phyloP scores from a whole-genome alignment of 2,329 filamentous ascomycete genomes.

The Colletotrichum lindemuthianum region DNA sequence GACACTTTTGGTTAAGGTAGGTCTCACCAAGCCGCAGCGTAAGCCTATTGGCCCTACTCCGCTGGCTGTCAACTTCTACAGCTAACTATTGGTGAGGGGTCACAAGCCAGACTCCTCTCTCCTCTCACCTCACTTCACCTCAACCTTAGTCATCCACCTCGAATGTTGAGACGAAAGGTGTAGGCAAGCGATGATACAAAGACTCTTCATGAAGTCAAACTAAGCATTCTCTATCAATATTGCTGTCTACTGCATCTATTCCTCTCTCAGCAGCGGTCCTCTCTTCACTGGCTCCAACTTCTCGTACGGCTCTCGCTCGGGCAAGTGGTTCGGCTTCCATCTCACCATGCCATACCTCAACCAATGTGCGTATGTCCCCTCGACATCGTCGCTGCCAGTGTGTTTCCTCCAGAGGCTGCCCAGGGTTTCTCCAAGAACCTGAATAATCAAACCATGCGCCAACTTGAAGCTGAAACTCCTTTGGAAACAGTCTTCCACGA shows the following conservation, averaged over 20 bases:
- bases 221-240: no score
- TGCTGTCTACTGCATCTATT: background rate
- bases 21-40: no score
- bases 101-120: no score
- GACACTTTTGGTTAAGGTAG: no score
- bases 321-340: slow-evolving; percentile 56
- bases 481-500: slow-evolving; percentile 61
- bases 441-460: slow-evolving; percentile 63
- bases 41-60: no score
- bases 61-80: no score
- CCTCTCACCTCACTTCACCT: no score
- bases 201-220: no score
- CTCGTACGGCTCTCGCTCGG: slow-evolving; percentile 46
- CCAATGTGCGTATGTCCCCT: slow-evolving; percentile 65
- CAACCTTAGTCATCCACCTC: no score
- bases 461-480: slow-evolving; percentile 66
- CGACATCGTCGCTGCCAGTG: slow-evolving; percentile 57
- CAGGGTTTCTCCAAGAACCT: slow-evolving; percentile 59
- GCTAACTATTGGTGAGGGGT: no score
- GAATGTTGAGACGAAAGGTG: no score
- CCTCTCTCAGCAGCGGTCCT: slow-evolving; percentile 39
- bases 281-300: slow-evolving; percentile 50
- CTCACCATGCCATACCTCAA: slow-evolving; percentile 59
- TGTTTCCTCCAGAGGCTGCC: slow-evolving; percentile 64
- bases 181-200: no score